A percentile compares a stretch with the other conserved stretches of the same genome.
phyloP scores from a whole-genome alignment of 148 eudicot genomes.

The Suaeda aralocaspica region DNA sequence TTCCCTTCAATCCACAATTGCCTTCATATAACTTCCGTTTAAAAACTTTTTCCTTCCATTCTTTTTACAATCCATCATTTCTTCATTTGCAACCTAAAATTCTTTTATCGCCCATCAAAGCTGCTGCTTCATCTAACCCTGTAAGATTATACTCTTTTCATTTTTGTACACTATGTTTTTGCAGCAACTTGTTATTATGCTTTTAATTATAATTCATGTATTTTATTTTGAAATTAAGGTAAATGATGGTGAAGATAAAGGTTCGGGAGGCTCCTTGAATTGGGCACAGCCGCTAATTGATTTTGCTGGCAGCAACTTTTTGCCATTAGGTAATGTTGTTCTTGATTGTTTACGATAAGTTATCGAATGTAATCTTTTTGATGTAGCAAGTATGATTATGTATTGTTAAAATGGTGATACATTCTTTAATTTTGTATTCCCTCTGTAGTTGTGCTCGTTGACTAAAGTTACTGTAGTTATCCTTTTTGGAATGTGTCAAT shows the following conservation, averaged over 20 bases:
- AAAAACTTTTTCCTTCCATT: background rate
- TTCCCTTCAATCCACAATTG: constrained; percentile 2
- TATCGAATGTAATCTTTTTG: no score
- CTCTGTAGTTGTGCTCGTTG: no score
- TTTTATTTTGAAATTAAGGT: constrained; percentile 14
- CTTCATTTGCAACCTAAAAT: constrained; percentile 5
- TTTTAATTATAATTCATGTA: background rate
- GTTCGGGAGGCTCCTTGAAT: constrained; percentile 14
- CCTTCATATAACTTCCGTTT: background rate
- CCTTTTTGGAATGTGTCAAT: background rate
- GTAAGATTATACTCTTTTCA: background rate
- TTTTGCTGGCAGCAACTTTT: constrained; percentile 50
- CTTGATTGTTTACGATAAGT: background rate
- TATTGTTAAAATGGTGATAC: no score
- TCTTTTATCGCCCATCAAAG: background rate
- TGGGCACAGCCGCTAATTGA: constrained; percentile 32
- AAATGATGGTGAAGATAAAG: constrained; percentile 15
- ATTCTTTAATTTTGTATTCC: no score
- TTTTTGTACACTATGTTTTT: no score
- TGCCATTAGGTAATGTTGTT: constrained; percentile 53
- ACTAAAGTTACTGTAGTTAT: no score
- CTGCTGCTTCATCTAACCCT: constrained; percentile 20
- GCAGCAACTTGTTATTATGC: background rate
- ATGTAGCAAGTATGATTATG: no score
- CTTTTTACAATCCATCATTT: constrained; percentile 7